A percentile compares a stretch with the other conserved stretches of the same genome.
Evolutionary conservation across 2,329 filamentous ascomycete species (phyloP).

Genomic region (Pestalotiopsis sp.): DNA sequence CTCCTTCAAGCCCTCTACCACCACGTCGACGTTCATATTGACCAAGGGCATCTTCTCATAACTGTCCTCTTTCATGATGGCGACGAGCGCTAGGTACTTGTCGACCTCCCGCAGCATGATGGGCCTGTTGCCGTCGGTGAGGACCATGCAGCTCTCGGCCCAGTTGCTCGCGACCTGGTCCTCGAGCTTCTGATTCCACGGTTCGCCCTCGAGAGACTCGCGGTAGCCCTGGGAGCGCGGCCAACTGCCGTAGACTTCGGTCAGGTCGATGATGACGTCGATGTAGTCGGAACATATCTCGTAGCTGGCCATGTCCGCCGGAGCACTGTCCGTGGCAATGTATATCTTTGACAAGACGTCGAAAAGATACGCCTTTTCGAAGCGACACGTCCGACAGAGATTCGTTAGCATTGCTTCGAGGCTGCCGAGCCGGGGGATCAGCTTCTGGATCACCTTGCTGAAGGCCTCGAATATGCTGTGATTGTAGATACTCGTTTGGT

Average conservation of each 20-base stretch:
- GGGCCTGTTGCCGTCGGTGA: slow-evolving; percentile 64
- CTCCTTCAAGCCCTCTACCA: slow-evolving; percentile 76
- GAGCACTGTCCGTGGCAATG: slow-evolving; percentile 92
- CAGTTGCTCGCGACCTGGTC: slow-evolving; percentile 68
- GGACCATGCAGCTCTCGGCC: slow-evolving; percentile 68
- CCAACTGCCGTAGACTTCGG: slow-evolving; percentile 88
- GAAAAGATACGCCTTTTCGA: slow-evolving; percentile 98
- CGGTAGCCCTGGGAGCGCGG: slow-evolving; percentile 56
- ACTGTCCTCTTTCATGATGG: slow-evolving; percentile 83
- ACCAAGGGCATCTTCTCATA: slow-evolving; percentile 83
- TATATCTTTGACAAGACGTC: slow-evolving; percentile 98
- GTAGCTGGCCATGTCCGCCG: slow-evolving; percentile 93
- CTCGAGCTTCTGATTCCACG: slow-evolving; percentile 63
- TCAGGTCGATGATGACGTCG: slow-evolving; percentile 96
- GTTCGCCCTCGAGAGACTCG: slow-evolving; percentile 58
- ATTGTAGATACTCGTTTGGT: slow-evolving; percentile 97
- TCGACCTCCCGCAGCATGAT: slow-evolving; percentile 72
- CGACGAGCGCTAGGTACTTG: slow-evolving; percentile 77
- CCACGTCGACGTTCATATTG: slow-evolving; percentile 84
- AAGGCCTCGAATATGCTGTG: slow-evolving; percentile 98
- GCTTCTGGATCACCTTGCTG: slow-evolving; percentile 96
- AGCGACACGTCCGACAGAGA: slow-evolving; percentile 88
- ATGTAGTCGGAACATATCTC: slow-evolving; percentile 99
- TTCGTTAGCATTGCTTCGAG: slow-evolving; percentile 94
- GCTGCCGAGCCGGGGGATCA: slow-evolving; percentile 90